Conservation (phyloP, 345 rosid species). For the Populus pruinosa region DNA sequence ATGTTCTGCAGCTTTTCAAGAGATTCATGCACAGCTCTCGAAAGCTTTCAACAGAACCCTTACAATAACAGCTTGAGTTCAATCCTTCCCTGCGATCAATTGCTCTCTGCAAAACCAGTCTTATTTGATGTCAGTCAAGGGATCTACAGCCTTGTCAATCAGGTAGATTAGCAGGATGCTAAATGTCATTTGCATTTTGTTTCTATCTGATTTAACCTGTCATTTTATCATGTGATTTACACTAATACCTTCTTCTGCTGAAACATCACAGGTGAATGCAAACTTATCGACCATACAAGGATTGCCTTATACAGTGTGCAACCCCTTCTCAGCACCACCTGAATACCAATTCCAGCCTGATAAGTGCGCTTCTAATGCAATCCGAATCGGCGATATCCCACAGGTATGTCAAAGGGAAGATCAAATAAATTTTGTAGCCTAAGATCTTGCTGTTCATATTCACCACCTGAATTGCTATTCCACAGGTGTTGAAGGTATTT, state of each 20-base stretch:
- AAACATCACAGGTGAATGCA: conserved; percentile 46
- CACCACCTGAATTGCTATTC: not conserved
- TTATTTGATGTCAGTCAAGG: conserved; percentile 45
- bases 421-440: not conserved
- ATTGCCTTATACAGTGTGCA: conserved; percentile 41
- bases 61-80: conserved; percentile 61
- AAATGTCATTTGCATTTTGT: not conserved
- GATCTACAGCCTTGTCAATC: conserved; percentile 46
- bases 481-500: conserved; percentile 33
- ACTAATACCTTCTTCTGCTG: not conserved
- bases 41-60: conserved; percentile 53
- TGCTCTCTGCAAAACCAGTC: conserved; percentile 44
- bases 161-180: conserved; percentile 23
- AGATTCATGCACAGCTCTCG: conserved; percentile 58
- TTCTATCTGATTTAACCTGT: not conserved
- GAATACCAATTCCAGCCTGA: conserved; percentile 40
- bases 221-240: not conserved
- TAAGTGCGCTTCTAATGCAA: conserved; percentile 47
- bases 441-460: not conserved
- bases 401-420: conserved; percentile 26
- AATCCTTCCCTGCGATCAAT: conserved; percentile 60
- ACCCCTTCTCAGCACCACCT: conserved; percentile 69
- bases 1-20: conserved; percentile 45
- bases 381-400: conserved; percentile 53
- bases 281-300: conserved; percentile 41